Evolutionary conservation across 441 rosid genomes (phyloP).

Genomic region (Arabidopsis lyrata): DNA sequence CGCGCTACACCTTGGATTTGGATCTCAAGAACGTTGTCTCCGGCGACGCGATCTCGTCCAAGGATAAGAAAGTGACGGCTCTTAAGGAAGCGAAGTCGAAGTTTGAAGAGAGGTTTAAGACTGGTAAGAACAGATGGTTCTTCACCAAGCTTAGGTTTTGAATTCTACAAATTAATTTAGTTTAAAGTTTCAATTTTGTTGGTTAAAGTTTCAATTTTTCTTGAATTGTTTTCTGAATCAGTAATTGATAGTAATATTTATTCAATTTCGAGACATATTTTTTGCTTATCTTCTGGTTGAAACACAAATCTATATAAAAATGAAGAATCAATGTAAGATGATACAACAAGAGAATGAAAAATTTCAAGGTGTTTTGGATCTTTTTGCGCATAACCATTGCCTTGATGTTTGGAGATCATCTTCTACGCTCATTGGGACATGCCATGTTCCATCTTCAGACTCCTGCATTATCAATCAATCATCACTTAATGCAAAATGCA

Average conservation of each 20-base stretch:
- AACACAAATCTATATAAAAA: not conserved
- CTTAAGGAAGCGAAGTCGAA: constrained; percentile 57
- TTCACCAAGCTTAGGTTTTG: constrained; percentile 71
- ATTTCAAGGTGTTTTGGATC: constrained; percentile 42
- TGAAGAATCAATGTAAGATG: not conserved
- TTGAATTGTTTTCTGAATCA: not conserved
- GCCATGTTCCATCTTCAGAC: constrained; percentile 90
- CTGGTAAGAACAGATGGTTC: constrained; percentile 68
- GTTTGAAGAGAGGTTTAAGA: constrained; percentile 67
- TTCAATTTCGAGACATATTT: not conserved
- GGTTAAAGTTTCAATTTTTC: not conserved
- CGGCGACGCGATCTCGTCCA: constrained; percentile 41
- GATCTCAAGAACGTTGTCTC: constrained; percentile 58
- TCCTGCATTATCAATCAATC: constrained; percentile 61
- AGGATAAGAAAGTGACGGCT: constrained; percentile 62
- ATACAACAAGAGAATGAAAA: constrained; percentile 33
- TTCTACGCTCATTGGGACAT: constrained; percentile 66
- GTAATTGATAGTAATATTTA: not conserved
- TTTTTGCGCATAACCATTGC: constrained; percentile 81
- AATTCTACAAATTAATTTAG: not conserved
- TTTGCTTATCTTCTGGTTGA: not conserved
- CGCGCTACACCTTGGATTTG: constrained; percentile 65
- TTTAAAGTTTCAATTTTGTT: not conserved
- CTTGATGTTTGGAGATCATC: constrained; percentile 75
- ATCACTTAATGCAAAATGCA: not conserved